Conservation (phyloP, 1,284 basidiomycete species). For the Bjerkandera adusta region DNA sequence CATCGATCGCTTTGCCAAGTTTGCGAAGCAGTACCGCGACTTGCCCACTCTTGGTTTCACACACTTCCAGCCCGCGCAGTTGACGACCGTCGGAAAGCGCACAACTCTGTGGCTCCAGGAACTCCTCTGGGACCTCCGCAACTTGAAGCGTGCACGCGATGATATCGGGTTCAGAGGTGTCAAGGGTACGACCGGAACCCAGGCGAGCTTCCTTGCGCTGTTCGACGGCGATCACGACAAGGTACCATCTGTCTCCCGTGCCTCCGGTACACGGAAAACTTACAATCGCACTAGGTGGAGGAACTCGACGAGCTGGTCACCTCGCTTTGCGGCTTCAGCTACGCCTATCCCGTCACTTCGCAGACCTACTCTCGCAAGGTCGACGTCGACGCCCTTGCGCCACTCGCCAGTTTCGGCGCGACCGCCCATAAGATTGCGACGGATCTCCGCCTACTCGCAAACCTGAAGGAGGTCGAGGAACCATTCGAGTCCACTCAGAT, state of each 20-base stretch:
- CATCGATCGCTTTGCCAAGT: slow-evolving; percentile 84
- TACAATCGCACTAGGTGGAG: slow-evolving; percentile 60
- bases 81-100: slow-evolving; percentile 99
- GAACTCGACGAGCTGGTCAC: slow-evolving; percentile 90
- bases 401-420: slow-evolving; percentile 89
- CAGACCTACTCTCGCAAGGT: slow-evolving; percentile 99
- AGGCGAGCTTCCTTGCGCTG: slow-evolving; percentile 92
- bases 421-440: slow-evolving; percentile 99
- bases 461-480: slow-evolving; percentile 98
- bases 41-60: slow-evolving; percentile 96
- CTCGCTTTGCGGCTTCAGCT: slow-evolving; percentile 86
- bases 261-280: neutral
- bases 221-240: slow-evolving; percentile 97
- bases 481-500: slow-evolving; percentile 99
- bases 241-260: slow-evolving; percentile 34
- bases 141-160: slow-evolving; percentile 87
- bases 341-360: slow-evolving; percentile 96
- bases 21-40: slow-evolving; percentile 72
- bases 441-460: slow-evolving; percentile 89
- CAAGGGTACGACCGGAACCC: slow-evolving; percentile 98
- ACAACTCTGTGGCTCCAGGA: slow-evolving; percentile 98
- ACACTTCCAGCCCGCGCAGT: slow-evolving; percentile 98
- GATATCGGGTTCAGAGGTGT: slow-evolving; percentile 98
- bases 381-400: slow-evolving; percentile 90
- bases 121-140: slow-evolving; percentile 94